Evolutionary conservation across 345 rosid species (phyloP), one percentile per base, ranked within the genome.

Genomic region (Turnera subulata): DNA sequence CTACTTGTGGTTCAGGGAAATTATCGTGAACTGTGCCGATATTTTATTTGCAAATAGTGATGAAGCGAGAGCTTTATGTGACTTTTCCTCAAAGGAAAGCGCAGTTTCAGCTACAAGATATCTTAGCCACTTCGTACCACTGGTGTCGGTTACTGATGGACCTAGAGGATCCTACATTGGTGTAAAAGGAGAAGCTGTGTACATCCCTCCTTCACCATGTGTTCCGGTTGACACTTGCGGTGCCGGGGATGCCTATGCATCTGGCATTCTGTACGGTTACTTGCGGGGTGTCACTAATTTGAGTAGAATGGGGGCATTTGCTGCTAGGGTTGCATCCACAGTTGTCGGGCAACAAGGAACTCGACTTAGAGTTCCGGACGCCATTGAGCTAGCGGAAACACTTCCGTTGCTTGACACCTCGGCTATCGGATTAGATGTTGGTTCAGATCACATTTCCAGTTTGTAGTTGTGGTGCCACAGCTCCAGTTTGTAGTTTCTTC

Each of bases 311-410:
- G 98, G 98, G 50, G 39, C 87, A 22, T 68, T 89, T 74, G 98
- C 98, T 16, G 88, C 95, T 52, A 83, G 82, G 53, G 86, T 82
- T 19, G 96, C 98, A 35, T 85, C 98, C 58, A 89, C 93, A 0
- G 95, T 92, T n/a, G 89, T 92, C 0, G 75, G 83, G 29, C 98
- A 92, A 70, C 98, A 79, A 64, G 97, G 98, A 18, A 92, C 98
- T 58, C 81, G 98, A 46, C 98, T 89, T 33, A 54, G 88, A 58
- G 83, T 84, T 59, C 83, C 71, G 60, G 89, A 89, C 50, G 96
- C 97, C 0, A 65, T 70, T 40, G 75, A 73, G 57, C 65, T 92
- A 32, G 93, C 93, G 0, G 75, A 86, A 54, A 79, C 97, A 11
- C 80, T 83, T 56, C 78, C 76, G 4, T 83, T 66, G 63, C 78